A percentile compares a stretch with the other conserved stretches of the same genome.
Evolutionary conservation across 1,284 basidiomycete genomes (phyloP).

Genomic region (Anthracocystis walkeri): DNA sequence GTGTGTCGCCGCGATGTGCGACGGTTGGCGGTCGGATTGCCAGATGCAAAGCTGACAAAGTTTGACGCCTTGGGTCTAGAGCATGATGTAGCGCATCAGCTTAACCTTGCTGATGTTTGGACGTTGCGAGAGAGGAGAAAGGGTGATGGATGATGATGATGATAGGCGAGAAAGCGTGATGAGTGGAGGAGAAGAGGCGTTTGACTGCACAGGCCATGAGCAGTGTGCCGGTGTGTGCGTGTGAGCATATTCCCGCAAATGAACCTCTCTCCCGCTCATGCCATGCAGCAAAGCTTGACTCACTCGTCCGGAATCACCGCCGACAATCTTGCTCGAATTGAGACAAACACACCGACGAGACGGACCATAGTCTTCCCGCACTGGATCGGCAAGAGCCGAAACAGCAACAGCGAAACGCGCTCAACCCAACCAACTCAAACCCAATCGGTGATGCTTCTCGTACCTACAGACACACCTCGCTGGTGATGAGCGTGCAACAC

Average conservation of each 20-base stretch:
- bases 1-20: no score
- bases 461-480: no score
- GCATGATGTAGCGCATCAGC: background rate
- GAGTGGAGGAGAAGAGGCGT: slow-evolving; percentile 2
- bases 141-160: background rate
- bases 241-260: background rate
- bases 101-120: no score
- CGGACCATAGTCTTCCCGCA: no score
- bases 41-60: background rate
- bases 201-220: slow-evolving; percentile 4
- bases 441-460: no score
- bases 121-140: background rate
- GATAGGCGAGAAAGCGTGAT: background rate
- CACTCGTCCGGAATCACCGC: slow-evolving; percentile 4
- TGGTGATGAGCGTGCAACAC: no score
- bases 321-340: no score
- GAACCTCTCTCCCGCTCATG: background rate
- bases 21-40: background rate
- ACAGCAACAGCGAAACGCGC: no score
- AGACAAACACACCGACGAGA: no score
- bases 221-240: background rate
- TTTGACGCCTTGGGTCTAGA: background rate
- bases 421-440: no score
- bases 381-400: no score
- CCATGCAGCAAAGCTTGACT: background rate